Percentiles rank a stretch among this genome's conserved stretches.
Evolutionary conservation across 2,329 filamentous ascomycete species (phyloP).

Genomic region (Setomelanomma holmii): DNA sequence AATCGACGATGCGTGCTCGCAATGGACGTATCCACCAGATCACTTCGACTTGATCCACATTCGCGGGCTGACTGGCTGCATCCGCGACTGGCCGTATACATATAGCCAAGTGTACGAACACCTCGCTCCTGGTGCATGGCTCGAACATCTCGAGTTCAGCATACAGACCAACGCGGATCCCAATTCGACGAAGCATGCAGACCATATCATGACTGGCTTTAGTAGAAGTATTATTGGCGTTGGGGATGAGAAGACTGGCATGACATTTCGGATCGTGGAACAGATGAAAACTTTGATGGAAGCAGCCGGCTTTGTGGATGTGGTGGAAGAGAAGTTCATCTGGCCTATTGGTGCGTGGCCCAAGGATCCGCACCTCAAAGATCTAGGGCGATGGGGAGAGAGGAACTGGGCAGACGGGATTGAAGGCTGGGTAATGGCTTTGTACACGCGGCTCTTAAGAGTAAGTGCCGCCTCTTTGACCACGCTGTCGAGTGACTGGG

Average conservation of each 20-base stretch:
- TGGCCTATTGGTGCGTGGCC: slow-evolving; percentile 48
- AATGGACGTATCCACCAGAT: slow-evolving; percentile 50
- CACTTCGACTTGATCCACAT: slow-evolving; percentile 52
- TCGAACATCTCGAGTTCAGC: slow-evolving; percentile 53
- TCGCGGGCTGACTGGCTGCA: slow-evolving; percentile 50
- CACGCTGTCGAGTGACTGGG: too few species aligned
- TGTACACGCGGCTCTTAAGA: slow-evolving; percentile 49
- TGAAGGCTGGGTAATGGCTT: slow-evolving; percentile 51
- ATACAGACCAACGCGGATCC: slow-evolving; percentile 30
- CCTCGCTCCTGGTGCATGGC: slow-evolving; percentile 50
- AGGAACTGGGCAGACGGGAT: slow-evolving; percentile 51
- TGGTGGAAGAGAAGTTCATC: slow-evolving; percentile 31
- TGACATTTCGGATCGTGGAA: slow-evolving; percentile 30
- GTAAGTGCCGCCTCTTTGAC: neutral
- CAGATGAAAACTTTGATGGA: slow-evolving; percentile 25
- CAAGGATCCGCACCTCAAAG: slow-evolving; percentile 40
- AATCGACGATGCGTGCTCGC: slow-evolving; percentile 52
- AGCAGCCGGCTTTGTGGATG: slow-evolving; percentile 38
- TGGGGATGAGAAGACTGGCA: slow-evolving; percentile 31
- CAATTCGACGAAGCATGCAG: slow-evolving; percentile 10
- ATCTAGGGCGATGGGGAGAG: slow-evolving; percentile 46
- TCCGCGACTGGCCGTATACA: slow-evolving; percentile 50
- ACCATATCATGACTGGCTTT: slow-evolving; percentile 32
- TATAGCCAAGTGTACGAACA: slow-evolving; percentile 49
- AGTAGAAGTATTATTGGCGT: slow-evolving; percentile 18